phyloP scores from a whole-genome alignment of 1,284 basidiomycete genomes.

The Ceratobasidium sp. region DNA sequence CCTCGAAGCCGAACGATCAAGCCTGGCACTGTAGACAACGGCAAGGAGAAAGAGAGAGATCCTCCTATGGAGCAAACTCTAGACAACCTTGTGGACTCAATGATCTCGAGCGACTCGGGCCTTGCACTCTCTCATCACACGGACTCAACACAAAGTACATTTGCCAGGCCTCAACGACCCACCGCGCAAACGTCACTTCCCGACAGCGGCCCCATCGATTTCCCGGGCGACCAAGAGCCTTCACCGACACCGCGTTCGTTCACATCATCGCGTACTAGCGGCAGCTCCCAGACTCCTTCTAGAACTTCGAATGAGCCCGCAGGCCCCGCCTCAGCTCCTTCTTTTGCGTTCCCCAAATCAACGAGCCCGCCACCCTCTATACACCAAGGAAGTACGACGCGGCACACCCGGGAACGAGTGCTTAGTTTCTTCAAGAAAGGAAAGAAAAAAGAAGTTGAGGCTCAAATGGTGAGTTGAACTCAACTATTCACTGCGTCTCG shows the following conservation, averaged over 20 bases:
- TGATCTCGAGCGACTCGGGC: slow-evolving; percentile 17
- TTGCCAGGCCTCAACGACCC: not conserved
- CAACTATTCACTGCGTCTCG: not conserved
- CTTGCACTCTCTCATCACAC: slow-evolving; percentile 2
- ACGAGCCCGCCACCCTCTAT: slow-evolving; percentile 9
- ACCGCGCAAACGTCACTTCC: slow-evolving; percentile 20
- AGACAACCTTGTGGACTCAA: slow-evolving; percentile 21
- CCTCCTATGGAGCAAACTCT: slow-evolving; percentile 23
- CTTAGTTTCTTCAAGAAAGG: slow-evolving; percentile 41
- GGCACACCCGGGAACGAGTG: slow-evolving; percentile 25
- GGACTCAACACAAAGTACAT: slow-evolving; percentile 18
- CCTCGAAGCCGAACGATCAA: slow-evolving; percentile 21
- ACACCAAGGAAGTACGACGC: not conserved
- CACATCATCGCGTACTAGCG: slow-evolving; percentile 23
- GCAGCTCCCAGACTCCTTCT: not conserved
- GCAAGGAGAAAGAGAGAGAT: slow-evolving; percentile 11
- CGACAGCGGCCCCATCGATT: slow-evolving; percentile 31
- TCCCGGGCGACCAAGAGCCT: slow-evolving; percentile 37
- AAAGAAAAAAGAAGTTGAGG: slow-evolving; percentile 30
- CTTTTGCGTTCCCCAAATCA: slow-evolving; percentile 21
- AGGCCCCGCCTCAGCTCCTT: not conserved
- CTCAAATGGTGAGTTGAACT: slow-evolving; percentile 8
- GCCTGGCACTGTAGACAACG: slow-evolving; percentile 2
- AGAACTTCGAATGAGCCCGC: slow-evolving; percentile 3
- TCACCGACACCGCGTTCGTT: slow-evolving; percentile 32